Evolutionary conservation across 768 basidiomycete genomes (phyloP), one percentile per base, ranked within the genome.

Genomic region (Thelephora ganbajun): DNA sequence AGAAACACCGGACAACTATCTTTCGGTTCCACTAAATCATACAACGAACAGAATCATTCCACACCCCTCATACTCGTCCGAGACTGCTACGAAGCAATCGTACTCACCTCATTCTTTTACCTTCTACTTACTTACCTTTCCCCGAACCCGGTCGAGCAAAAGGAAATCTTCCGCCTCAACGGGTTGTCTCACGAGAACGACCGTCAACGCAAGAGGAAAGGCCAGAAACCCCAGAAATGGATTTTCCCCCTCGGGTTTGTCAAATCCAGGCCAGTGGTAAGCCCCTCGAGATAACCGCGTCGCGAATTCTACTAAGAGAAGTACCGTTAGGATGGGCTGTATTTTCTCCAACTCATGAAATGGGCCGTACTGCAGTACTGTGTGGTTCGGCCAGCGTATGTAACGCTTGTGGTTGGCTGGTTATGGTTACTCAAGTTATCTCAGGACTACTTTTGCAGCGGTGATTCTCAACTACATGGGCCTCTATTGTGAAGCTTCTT

Each of bases 51-150:
- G 76, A 76, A 80, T 50, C 73, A 83, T 48, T 72, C 83, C 1
- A 79, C 83, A 0, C 78, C 80, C 2, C 63, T 83, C 22, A 70
- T 84, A 36, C 71, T 87, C 41, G 60, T 83, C 45, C 73, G 83
- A 41, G 84, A 86, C 57, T 72, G 74, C 51, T 88, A 86, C 61
- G 85, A 87, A 66, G 75, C 83, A 11, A 75, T 80, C 35, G 78
- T 86, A 11, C 65, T 89, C 50, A 81, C 79, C 0, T 69, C 82
- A 2, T 87, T 87, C 68, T 86, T 89, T 63, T 85, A 83, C 57
- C 71, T 89, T 30, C 70, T 89, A 23, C 67, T 87, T 45, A 69
- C 69, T 49, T 87, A 84, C 64, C 61, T 87, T 11, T 82, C 80
- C 0, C 77, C 74, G 37, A 70, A 79, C 52, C 59, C 68, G 3